Evolutionary conservation across 306 rosid species (phyloP), one percentile per base, ranked within the genome.

Genomic region (Sindora glabra): DNA sequence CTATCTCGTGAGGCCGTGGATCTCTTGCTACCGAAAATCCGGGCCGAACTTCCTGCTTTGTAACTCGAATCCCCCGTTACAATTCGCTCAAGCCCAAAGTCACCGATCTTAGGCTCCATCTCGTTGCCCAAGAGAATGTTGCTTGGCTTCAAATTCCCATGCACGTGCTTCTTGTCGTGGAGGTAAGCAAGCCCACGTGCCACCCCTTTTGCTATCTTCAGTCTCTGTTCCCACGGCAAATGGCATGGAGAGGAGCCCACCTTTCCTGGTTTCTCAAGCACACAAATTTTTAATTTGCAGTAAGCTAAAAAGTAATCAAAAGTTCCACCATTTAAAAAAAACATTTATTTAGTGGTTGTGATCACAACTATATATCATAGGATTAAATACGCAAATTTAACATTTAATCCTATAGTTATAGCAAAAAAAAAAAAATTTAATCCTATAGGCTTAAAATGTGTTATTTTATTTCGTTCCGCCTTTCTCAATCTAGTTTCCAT

Each of bases 91-190:
- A 82, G 84, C 7, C 89, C 89, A 15, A 79, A 82, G 34, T 82
- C 85, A 0, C 89, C 85, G 0, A 82, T 42, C 10, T 56, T 79
- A 13, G 88, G 74, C 76, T 82, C 89, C 77, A 78, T 68, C 1
- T 82, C 65, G 0, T 45, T 24, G 48, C 75, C 82, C 34, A 82
- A 48, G 14, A 82, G 80, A 61, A 82, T 67, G 55, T 82, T 82
- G 58, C 76, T 82, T 23, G 89, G 89, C 72, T 71, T 75, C 40
- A 82, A 62, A 46, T 82, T 82, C 4, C 82, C 82, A 15, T 79
- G 89, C 46, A 82, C 82, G 36, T 82, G 85, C 71, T 82, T 82
- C 80, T 82, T 82, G 34, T 82, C 89, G 4, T 82, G 89, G 34
- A 82, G 85, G 56, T 82, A 76, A 2, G 73, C 56, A 1, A 79